A percentile compares a stretch with the other conserved stretches of the same genome.
phyloP scores from a whole-genome alignment of 202 grass and related monocot genomes.

The Brachypodium distachyon region DNA sequence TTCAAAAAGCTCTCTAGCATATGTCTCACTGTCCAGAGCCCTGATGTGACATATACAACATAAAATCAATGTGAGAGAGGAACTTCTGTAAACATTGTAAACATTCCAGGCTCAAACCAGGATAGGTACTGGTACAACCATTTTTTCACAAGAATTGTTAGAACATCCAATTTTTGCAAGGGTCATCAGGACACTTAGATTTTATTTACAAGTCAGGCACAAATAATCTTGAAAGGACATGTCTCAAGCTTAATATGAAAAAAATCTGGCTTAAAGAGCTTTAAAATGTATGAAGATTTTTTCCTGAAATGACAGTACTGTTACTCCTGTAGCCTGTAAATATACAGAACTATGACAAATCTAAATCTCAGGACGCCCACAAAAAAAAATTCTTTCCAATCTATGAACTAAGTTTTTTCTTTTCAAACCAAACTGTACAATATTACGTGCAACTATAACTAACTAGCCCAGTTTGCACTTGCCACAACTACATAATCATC shows the following conservation, averaged over 20 bases:
- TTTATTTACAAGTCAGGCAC: neutral
- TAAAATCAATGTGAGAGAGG: neutral
- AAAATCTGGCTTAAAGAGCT: neutral
- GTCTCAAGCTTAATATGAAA: neutral
- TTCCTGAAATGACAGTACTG: neutral
- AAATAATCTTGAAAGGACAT: neutral
- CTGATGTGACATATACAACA: conserved; percentile 37
- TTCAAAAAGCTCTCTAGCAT: conserved; percentile 82
- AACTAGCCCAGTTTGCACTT: neutral
- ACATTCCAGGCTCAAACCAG: neutral
- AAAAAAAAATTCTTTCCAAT: neutral
- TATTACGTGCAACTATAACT: neutral
- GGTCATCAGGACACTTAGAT: neutral
- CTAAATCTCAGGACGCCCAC: neutral
- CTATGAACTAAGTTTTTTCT: neutral
- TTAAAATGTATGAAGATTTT: neutral
- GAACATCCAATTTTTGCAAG: neutral
- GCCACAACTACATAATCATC: neutral
- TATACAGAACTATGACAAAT: neutral
- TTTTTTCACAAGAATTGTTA: neutral
- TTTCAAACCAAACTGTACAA: neutral
- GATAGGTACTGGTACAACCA: neutral
- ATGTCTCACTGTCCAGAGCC: conserved; percentile 52
- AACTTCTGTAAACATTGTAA: neutral
- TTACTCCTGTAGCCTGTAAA: neutral